Percentiles rank a stretch among this genome's conserved stretches.
phyloP scores from a whole-genome alignment of 164 flowering plant genomes.

The Echeveria elegans region DNA sequence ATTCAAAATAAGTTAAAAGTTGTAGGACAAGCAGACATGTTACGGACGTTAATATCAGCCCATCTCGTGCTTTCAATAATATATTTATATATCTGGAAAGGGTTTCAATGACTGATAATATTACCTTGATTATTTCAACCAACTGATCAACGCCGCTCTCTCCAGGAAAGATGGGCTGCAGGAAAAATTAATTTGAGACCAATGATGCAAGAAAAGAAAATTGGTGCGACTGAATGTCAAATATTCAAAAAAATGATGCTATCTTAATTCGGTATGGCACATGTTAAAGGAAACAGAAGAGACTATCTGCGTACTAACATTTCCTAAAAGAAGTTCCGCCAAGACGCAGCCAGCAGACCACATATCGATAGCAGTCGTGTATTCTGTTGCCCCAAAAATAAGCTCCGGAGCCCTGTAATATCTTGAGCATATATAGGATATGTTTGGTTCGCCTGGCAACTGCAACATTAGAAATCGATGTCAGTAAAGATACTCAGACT shows the following conservation, averaged over 20 bases:
- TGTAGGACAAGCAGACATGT: slow-evolving; percentile 6
- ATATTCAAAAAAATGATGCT: neutral
- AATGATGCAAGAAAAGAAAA: slow-evolving; percentile 5
- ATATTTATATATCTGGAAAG: too few relatives aligned
- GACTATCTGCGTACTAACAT: slow-evolving; percentile 31
- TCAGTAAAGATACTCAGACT: neutral
- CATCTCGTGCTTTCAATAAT: neutral
- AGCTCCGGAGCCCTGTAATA: slow-evolving; percentile 97
- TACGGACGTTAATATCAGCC: neutral
- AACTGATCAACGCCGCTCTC: slow-evolving; percentile 89
- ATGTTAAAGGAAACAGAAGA: neutral
- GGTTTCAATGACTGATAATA: neutral
- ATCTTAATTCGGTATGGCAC: neutral
- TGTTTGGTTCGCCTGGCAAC: slow-evolving; percentile 97
- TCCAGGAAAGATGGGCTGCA: slow-evolving; percentile 86
- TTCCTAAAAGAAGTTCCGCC: slow-evolving; percentile 92
- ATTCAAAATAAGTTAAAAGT: neutral
- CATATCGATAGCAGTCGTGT: slow-evolving; percentile 91
- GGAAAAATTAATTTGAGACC: slow-evolving; percentile 11
- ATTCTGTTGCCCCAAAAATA: slow-evolving; percentile 95
- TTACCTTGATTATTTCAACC: slow-evolving; percentile 84
- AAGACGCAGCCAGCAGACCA: slow-evolving; percentile 98
- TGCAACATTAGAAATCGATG: slow-evolving; percentile 15
- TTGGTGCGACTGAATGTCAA: too few relatives aligned
- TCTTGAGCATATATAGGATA: slow-evolving; percentile 93